Base-by-base conservation (phyloP, 306 rosid genomes). In the Dalbergia cochinchinensis region DNA sequence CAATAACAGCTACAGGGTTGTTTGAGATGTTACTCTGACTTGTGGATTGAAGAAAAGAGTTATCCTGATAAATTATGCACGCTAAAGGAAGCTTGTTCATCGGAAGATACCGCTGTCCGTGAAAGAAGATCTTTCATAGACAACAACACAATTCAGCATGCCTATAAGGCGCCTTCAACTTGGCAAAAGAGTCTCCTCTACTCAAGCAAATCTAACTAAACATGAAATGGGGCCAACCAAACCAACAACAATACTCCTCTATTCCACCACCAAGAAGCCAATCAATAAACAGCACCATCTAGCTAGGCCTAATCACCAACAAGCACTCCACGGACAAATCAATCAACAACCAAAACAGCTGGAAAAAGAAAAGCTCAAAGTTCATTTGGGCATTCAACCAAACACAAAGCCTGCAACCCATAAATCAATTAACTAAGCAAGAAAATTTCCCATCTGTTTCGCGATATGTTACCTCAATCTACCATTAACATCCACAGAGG, bases 361-460 rank as follows among this genome's bases (percentile, higher is more conserved):
- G 7, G 41, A 0, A 37, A 37, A 37, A 37, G 57, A 8, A 55
- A 68, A 45, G 10, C 73, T 11, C 64, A 35, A 35, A 34, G 16
- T 18, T 53, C 51, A 53, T 3, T 71, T 35, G 33, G 51, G 34
- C 76, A 54, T 71, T 53, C 35, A 45, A 71, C 37, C 35, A n/a
- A 71, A 71, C 65, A 71, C 50, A 53, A 10, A 16, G 4, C 65
- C 16, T 18, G 51, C 65, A 71, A 71, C 37, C 48, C 65, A 47
- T 3, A 54, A 8, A 31, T 70, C 65, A 39, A 37, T 54, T 70
- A 48, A 11, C 16, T 45, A 48, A 48, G 18, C 57, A 14, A 0
- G 57, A 12, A 11, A 11, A 44, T 44, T 0, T 10, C 3, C 15
- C 14, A 50, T 2, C 14, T n/a, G 14, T 50, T 3, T 14, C 10